Percentiles rank a stretch among this genome's conserved stretches.
Evolutionary conservation across 495 filamentous ascomycete genomes (phyloP).

Genomic region (Neurospora pannonica): DNA sequence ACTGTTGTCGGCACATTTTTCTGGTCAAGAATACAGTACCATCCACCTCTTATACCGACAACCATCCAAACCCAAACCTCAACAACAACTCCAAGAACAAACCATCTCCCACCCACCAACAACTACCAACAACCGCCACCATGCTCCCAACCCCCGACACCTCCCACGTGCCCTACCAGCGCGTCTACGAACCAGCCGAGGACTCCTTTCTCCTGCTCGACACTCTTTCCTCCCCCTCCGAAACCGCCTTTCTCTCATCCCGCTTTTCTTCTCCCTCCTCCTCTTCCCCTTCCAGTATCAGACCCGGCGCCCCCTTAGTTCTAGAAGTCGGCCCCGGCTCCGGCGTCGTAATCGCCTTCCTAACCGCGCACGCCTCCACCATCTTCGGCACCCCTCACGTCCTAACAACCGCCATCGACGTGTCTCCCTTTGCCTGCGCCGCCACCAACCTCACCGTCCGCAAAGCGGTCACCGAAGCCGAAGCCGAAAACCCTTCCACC

Average conservation of each 20-base stretch:
- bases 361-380: slow-evolving; percentile 58
- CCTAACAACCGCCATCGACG: slow-evolving; percentile 65
- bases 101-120: too few relatives aligned
- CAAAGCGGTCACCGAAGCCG: slow-evolving; percentile 29
- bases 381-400: slow-evolving; percentile 68
- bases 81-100: too few relatives aligned
- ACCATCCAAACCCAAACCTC: background rate
- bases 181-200: slow-evolving; percentile 88
- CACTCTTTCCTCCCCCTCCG: slow-evolving; percentile 65
- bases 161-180: slow-evolving; percentile 74
- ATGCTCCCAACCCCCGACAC: slow-evolving; percentile 94
- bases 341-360: slow-evolving; percentile 81
- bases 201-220: slow-evolving; percentile 94
- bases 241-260: slow-evolving; percentile 59
- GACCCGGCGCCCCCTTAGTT: slow-evolving; percentile 48
- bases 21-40: too few relatives aligned
- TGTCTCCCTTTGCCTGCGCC: slow-evolving; percentile 70
- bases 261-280: slow-evolving; percentile 41
- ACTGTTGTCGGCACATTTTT: too few relatives aligned
- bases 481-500: slow-evolving; percentile 14
- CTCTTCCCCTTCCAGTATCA: too few relatives aligned
- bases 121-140: background rate
- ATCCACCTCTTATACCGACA: background rate
- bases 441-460: slow-evolving; percentile 55
- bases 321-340: slow-evolving; percentile 89